Percentiles rank a stretch among this genome's conserved stretches.
Conservation (phyloP, 805 yeast species). For the Tetrapisispora pingtungensis region DNA sequence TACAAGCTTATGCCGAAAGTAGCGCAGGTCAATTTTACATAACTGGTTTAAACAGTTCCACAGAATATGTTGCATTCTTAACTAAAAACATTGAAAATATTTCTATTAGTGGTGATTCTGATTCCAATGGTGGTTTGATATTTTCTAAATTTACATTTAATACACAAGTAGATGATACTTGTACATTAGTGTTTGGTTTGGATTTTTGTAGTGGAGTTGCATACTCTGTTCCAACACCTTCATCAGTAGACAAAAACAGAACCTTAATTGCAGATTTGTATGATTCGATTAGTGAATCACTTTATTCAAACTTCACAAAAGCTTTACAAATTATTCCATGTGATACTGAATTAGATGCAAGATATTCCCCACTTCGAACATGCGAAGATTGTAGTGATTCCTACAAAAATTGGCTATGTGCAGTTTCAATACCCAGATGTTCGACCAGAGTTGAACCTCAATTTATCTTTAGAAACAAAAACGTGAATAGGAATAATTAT, state of each 20-base stretch:
- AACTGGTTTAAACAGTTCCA: constrained; percentile 47
- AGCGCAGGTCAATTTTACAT: constrained; percentile 43
- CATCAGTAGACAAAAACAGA: constrained; percentile 27
- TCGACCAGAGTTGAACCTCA: constrained; percentile 39
- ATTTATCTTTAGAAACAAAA: constrained; percentile 37
- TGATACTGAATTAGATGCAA: constrained; percentile 51
- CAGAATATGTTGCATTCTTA: constrained; percentile 56
- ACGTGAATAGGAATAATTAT: constrained; percentile 49
- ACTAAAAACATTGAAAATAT: constrained; percentile 33
- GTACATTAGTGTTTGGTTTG: constrained; percentile 64
- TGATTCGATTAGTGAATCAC: constrained; percentile 48
- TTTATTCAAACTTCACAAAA: constrained; percentile 58
- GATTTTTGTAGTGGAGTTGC: constrained; percentile 76
- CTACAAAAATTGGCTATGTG: constrained; percentile 82
- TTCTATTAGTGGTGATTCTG: constrained; percentile 24
- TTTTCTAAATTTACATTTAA: constrained; percentile 48
- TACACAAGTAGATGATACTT: constrained; percentile 44
- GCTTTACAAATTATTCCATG: constrained; percentile 74
- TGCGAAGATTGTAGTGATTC: constrained; percentile 65
- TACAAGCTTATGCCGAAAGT: constrained; percentile 29
- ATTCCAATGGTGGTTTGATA: constrained; percentile 51
- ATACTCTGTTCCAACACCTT: constrained; percentile 66
- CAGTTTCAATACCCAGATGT: constrained; percentile 83
- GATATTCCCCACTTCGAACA: constrained; percentile 62
- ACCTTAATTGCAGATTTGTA: constrained; percentile 38